A percentile compares a stretch with the other conserved stretches of the same genome.
These are phyloP conservation scores for Pythium vanterpoolii DNA, from an alignment of 352 stramenopile species.

Conservation along the genomic window DNA sequence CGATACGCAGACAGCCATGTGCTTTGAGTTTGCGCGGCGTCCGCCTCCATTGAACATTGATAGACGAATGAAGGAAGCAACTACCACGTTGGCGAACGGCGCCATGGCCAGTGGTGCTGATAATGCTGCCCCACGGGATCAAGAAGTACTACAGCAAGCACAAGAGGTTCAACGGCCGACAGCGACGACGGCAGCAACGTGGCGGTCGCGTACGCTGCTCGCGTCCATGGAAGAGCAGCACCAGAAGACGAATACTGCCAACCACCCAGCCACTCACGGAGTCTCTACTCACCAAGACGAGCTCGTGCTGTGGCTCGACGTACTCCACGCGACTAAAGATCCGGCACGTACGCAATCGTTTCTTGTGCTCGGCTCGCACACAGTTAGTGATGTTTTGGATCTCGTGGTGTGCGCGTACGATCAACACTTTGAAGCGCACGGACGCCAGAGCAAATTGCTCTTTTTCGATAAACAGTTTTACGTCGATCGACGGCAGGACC, in stretches of 20 bases:
- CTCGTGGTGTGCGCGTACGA: conserved; percentile 64
- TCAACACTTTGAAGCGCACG: conserved; percentile 44
- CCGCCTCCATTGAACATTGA: background rate
- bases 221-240: conserved; percentile 15
- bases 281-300: conserved; percentile 19
- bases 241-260: background rate
- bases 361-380: conserved; percentile 58
- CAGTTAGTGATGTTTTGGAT: conserved; percentile 50
- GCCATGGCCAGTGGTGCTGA: conserved; percentile 3
- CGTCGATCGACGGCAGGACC: conserved; percentile 36
- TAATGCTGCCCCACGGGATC: background rate
- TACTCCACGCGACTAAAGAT: conserved; percentile 70
- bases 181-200: conserved; percentile 21
- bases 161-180: conserved; percentile 14
- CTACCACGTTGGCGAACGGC: background rate
- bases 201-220: conserved; percentile 22
- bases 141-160: background rate
- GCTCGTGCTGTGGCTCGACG: conserved; percentile 64
- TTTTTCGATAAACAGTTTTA: conserved; percentile 67
- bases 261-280: background rate
- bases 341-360: conserved; percentile 67
- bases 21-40: conserved; percentile 64
- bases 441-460: conserved; percentile 43
- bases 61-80: background rate
- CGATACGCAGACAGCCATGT: conserved; percentile 47